These are phyloP conservation scores for Chaetomidium leptoderma DNA, from an alignment of 495 filamentous ascomycete genomes.

Conservation along the genomic window DNA sequence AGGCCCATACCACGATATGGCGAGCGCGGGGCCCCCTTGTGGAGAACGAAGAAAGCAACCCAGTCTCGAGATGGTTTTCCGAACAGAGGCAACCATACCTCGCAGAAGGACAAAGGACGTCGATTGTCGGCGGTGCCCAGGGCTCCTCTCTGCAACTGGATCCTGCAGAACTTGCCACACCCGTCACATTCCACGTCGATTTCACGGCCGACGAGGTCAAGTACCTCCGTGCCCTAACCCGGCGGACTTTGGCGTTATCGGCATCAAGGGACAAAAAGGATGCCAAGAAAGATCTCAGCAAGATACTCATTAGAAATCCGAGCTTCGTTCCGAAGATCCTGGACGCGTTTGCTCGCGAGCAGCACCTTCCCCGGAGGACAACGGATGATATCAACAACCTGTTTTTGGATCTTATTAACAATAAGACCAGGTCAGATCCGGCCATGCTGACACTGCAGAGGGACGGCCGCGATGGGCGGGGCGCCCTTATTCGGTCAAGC, in stretches of 20 bases:
- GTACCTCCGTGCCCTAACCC: conserved; percentile 10
- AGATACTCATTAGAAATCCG: conserved; percentile 13
- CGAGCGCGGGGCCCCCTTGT: background rate
- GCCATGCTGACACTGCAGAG: conserved; percentile 28
- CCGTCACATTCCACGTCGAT: conserved; percentile 37
- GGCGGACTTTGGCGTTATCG: conserved; percentile 1
- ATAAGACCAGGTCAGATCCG: conserved; percentile 15
- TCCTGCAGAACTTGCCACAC: background rate
- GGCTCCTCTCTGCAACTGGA: conserved; percentile 16
- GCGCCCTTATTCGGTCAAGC: conserved; percentile 26
- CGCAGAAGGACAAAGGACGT: conserved; percentile 22
- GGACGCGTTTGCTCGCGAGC: background rate
- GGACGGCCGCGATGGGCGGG: conserved; percentile 26
- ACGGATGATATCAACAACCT: conserved; percentile 35
- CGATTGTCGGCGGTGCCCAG: conserved; percentile 19
- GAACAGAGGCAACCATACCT: conserved; percentile 32
- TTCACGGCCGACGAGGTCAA: conserved; percentile 52
- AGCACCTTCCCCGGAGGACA: conserved; percentile 11
- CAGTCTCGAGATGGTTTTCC: conserved; percentile 9
- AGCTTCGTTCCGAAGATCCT: background rate
- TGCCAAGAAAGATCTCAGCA: conserved; percentile 26
- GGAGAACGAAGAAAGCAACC: background rate
- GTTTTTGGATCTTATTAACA: conserved; percentile 29
- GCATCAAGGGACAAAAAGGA: conserved; percentile 5
- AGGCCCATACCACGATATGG: conserved; percentile 17